Percentiles rank a stretch among this genome's conserved stretches.
phyloP scores from a whole-genome alignment of 257 asterid genomes.

The Scutellaria galericulata region DNA sequence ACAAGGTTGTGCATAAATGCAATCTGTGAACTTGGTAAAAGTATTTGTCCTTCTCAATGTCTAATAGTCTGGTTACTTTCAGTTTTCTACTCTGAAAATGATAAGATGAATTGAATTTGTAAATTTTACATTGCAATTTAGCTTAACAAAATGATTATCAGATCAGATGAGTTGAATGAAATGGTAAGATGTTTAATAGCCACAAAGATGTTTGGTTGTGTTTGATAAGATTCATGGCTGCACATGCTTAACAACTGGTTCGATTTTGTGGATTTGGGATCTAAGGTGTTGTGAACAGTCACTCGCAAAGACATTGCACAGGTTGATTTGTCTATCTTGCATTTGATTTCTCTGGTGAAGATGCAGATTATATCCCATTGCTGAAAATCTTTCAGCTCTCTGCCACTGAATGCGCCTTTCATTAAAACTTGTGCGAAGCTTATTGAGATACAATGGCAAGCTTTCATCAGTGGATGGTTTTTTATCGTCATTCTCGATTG shows the following conservation, averaged over 20 bases:
- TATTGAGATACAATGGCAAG: slow-evolving; percentile 3
- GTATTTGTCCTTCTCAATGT: too few species aligned
- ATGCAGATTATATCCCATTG: background rate
- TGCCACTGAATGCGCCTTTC: slow-evolving; percentile 6
- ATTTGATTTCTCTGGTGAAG: background rate
- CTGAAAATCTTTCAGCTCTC: slow-evolving; percentile 9
- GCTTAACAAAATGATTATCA: too few species aligned
- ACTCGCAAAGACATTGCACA: background rate
- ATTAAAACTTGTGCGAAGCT: slow-evolving; percentile 23
- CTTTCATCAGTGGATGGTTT: background rate
- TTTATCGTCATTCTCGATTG: too few species aligned
- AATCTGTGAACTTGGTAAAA: too few species aligned
- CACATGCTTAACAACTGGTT: slow-evolving; percentile 24
- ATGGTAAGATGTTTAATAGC: slow-evolving; percentile 22
- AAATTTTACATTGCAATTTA: too few species aligned
- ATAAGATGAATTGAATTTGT: too few species aligned
- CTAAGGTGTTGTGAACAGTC: slow-evolving; percentile 7
- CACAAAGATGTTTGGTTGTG: slow-evolving; percentile 20
- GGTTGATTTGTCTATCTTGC: background rate
- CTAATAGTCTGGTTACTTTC: too few species aligned
- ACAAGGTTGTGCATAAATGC: too few species aligned
- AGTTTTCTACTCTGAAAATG: too few species aligned
- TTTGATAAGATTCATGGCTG: slow-evolving; percentile 22
- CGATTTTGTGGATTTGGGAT: slow-evolving; percentile 20
- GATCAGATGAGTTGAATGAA: slow-evolving; percentile 28